These are phyloP conservation scores for Cyclotella distinguenda DNA, from an alignment of 108 stramenopile genomes.

Conservation along the genomic window DNA sequence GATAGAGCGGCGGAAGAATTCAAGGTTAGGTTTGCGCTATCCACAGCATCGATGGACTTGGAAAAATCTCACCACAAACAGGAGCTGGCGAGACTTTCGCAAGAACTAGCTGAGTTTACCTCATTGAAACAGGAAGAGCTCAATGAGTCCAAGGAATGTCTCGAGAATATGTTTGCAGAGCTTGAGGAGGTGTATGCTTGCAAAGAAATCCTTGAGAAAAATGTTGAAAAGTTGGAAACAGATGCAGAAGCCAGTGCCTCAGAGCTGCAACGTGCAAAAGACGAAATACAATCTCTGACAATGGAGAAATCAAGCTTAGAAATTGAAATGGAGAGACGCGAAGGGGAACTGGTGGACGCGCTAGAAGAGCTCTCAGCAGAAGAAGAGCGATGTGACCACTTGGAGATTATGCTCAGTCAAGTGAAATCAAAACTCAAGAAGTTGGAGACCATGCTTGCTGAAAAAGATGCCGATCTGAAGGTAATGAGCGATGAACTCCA, in stretches of 20 bases:
- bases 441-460: too few relatives aligned
- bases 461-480: neutral
- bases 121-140: conserved; percentile 18
- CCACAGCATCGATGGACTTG: neutral
- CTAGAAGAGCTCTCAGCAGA: neutral
- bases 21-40: neutral
- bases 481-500: neutral
- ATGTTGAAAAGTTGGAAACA: neutral
- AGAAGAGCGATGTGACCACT: neutral
- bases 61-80: neutral
- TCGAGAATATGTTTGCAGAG: conserved; percentile 32
- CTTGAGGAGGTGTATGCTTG: conserved; percentile 17
- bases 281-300: neutral
- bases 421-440: conserved; percentile 15
- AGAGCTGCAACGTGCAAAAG: conserved; percentile 11
- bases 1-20: neutral
- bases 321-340: conserved; percentile 11
- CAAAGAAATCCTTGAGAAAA: neutral
- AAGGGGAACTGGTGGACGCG: neutral
- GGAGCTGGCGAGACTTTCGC: conserved; percentile 1
- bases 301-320: conserved; percentile 14
- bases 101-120: neutral
- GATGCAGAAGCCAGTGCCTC: conserved; percentile 7
- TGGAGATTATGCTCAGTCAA: conserved; percentile 1
- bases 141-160: conserved; percentile 8